phyloP scores from a whole-genome alignment of 2,329 filamentous ascomycete species.

The Trichoderma simmonsii region DNA sequence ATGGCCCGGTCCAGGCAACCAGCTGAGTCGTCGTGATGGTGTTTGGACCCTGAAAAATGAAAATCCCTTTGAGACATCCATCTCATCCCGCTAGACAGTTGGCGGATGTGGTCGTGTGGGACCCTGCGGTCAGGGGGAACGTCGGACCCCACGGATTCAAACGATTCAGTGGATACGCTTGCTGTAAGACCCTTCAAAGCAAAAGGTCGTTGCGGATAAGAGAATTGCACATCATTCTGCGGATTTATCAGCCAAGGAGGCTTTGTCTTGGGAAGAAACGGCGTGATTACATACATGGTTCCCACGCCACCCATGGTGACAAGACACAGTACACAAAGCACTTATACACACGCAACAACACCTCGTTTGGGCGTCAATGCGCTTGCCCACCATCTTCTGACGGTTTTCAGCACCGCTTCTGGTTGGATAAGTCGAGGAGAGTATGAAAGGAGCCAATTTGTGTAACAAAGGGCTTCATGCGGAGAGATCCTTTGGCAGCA shows the following conservation, averaged over 20 bases:
- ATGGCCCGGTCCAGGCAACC: not conserved
- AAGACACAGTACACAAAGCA: not conserved
- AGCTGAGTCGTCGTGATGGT: not conserved
- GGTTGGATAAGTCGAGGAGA: not conserved
- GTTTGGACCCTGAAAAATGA: slow-evolving; percentile 7
- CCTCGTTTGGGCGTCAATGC: not conserved
- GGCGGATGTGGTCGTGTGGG: not conserved
- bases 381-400: not conserved
- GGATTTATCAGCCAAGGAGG: slow-evolving; percentile 12
- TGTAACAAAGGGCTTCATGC: not conserved
- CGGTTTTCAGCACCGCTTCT: not conserved
- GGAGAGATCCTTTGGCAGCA: not conserved
- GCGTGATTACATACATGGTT: not conserved
- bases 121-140: not conserved
- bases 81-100: slow-evolving; percentile 9
- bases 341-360: not conserved
- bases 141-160: slow-evolving; percentile 15
- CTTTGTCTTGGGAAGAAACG: not conserved
- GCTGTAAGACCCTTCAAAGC: not conserved
- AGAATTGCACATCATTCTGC: not conserved
- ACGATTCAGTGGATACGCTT: slow-evolving; percentile 5
- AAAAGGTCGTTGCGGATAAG: not conserved
- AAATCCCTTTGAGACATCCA: not conserved
- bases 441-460: not conserved
- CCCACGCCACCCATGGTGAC: not conserved